Evolutionary conservation across 1,139 yeast species (phyloP), one percentile per base, ranked within the genome.

Genomic region (Fermentozyma sake): DNA sequence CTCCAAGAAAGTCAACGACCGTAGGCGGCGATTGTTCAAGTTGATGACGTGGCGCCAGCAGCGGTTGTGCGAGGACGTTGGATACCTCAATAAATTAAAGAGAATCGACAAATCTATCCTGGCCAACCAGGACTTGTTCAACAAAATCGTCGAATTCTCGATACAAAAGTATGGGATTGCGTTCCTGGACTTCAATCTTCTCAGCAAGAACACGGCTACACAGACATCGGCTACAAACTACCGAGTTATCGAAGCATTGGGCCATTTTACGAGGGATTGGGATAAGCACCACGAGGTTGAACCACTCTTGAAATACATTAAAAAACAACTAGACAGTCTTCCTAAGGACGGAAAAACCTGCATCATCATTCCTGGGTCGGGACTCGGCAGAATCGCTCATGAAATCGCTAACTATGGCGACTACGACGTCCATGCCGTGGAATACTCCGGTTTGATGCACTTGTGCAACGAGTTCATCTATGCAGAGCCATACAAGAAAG

Each of bases 181-280:
- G 2, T 53, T 46, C 23, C 46, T 59, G 5, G 62, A 64, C 15
- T 50, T 62, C 28, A 76, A 75, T 29, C 21, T 62, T 26, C 43
- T 48, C 37, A 24, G 32, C 5, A 26, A 37, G 15, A 13, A 24
- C 6, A 17, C 23, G 12, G 27, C 33, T 4, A 41, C 37, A 23
- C 34, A 29, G 28, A 39, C 61, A 12, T 50, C 64, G 20, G 50
- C 55, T 16, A 57, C 67, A 17, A 70, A 72, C 37, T 73, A 68
- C 36, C 56, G 78, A 27, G 85, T 82, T 1, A 68, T 78, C 20
- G 95, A 86, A 48, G 62, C 84, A 4, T 44, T 86, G 26, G 77
- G 85, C 24, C 95, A 85, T 52, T 72, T 70, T 35, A 70, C 77
- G 5, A 61, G 95, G 26, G 95, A 86, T 48, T 86, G 93, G 91